Conservation (phyloP, 2,329 filamentous ascomycete genomes). For the Cryphonectria radicalis region DNA sequence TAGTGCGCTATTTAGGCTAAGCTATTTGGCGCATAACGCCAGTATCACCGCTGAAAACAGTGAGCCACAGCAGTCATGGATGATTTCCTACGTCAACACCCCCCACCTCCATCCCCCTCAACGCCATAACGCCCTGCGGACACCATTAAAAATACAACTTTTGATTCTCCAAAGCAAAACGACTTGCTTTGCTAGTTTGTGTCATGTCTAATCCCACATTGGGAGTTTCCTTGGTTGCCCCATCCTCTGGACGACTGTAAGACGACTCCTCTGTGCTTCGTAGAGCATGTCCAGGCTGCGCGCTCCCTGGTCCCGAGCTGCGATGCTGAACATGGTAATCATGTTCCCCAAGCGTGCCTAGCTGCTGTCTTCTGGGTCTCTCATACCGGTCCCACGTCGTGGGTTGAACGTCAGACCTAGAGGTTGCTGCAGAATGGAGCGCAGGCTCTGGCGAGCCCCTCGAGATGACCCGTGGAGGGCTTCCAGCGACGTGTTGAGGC, state of each 20-base stretch:
- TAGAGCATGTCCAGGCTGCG: background rate
- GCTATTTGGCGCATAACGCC: background rate
- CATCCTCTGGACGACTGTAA: background rate
- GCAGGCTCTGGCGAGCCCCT: background rate
- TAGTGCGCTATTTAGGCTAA: background rate
- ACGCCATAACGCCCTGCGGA: background rate
- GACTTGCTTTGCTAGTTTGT: constrained; percentile 11
- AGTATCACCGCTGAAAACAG: background rate
- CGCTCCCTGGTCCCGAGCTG: background rate
- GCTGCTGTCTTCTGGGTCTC: background rate
- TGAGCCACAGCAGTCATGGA: background rate
- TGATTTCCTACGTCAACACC: background rate
- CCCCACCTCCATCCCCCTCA: background rate
- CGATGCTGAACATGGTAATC: background rate
- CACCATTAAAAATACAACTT: constrained; percentile 21
- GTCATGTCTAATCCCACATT: background rate
- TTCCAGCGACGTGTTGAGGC: background rate
- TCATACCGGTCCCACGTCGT: background rate
- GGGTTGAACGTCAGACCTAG: background rate
- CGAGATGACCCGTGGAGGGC: background rate
- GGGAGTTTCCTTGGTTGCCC: background rate
- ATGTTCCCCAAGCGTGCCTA: background rate
- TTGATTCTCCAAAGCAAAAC: constrained; percentile 18
- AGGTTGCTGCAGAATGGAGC: background rate
- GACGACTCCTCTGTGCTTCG: background rate